Conservation (phyloP, 1,139 yeast genomes). For the Magnusiomyces fungicola region DNA sequence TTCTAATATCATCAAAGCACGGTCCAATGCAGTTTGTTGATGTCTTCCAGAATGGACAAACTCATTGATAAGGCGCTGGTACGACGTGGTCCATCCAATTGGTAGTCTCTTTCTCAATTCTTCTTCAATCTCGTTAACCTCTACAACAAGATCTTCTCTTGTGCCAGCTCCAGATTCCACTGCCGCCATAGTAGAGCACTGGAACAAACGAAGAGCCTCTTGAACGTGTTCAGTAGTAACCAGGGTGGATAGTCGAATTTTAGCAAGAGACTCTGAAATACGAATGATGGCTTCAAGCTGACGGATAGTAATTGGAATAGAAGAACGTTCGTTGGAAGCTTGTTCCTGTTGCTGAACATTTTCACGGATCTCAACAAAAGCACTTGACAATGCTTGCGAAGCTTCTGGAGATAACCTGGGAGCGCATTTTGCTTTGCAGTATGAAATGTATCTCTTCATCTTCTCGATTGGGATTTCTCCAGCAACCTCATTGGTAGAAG, state of each 20-base stretch:
- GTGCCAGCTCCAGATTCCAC: slow-evolving; percentile 71
- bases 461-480: slow-evolving; percentile 86
- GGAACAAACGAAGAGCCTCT: slow-evolving; percentile 89
- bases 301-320: slow-evolving; percentile 95
- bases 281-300: slow-evolving; percentile 96
- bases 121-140: slow-evolving; percentile 71
- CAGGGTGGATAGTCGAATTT: slow-evolving; percentile 70
- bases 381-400: slow-evolving; percentile 84
- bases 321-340: slow-evolving; percentile 79
- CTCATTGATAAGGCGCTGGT: slow-evolving; percentile 74
- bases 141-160: slow-evolving; percentile 50
- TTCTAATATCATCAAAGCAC: slow-evolving; percentile 74
- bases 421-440: slow-evolving; percentile 84
- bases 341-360: slow-evolving; percentile 76
- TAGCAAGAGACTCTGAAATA: slow-evolving; percentile 91
- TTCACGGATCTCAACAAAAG: slow-evolving; percentile 85
- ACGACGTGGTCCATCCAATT: slow-evolving; percentile 93
- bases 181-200: slow-evolving; percentile 97
- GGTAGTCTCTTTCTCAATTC: slow-evolving; percentile 88
- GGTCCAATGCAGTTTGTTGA: slow-evolving; percentile 64
- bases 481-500: slow-evolving; percentile 49
- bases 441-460: slow-evolving; percentile 88
- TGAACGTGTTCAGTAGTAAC: slow-evolving; percentile 89
- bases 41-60: slow-evolving; percentile 48
- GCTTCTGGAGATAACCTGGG: slow-evolving; percentile 89